A percentile compares a stretch with the other conserved stretches of the same genome.
Evolutionary conservation across 345 rosid genomes (phyloP).

Genomic region (Acer campestre): DNA sequence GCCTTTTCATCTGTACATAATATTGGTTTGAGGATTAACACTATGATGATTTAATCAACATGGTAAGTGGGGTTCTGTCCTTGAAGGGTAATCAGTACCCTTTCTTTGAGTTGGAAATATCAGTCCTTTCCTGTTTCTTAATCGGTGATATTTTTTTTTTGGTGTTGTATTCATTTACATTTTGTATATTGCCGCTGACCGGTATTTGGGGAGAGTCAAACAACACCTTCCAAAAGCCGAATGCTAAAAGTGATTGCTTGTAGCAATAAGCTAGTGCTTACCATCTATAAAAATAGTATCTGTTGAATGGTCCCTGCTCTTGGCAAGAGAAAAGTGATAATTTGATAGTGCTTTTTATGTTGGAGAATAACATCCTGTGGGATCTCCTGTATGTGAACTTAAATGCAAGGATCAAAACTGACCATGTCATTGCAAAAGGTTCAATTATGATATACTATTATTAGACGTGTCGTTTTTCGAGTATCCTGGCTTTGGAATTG

Average conservation of each 20-base stretch:
- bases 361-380: neutral
- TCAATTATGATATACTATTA: neutral
- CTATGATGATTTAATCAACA: conserved; percentile 10
- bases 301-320: neutral
- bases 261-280: neutral
- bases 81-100: neutral
- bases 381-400: neutral
- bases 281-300: neutral
- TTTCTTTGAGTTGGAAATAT: neutral
- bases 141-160: no score
- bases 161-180: no score
- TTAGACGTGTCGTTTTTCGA: neutral
- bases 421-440: neutral
- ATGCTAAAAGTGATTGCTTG: neutral
- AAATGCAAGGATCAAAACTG: neutral
- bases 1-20: neutral
- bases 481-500: neutral
- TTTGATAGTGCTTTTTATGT: neutral
- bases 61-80: neutral
- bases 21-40: neutral
- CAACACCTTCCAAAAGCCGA: neutral
- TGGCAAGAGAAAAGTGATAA: neutral
- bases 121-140: neutral
- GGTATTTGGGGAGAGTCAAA: no score
- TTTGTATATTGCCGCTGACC: no score